Percentiles rank a stretch among this genome's conserved stretches.
Conservation (phyloP, 108 stramenopile species). For the Asterionellopsis glacialis region DNA sequence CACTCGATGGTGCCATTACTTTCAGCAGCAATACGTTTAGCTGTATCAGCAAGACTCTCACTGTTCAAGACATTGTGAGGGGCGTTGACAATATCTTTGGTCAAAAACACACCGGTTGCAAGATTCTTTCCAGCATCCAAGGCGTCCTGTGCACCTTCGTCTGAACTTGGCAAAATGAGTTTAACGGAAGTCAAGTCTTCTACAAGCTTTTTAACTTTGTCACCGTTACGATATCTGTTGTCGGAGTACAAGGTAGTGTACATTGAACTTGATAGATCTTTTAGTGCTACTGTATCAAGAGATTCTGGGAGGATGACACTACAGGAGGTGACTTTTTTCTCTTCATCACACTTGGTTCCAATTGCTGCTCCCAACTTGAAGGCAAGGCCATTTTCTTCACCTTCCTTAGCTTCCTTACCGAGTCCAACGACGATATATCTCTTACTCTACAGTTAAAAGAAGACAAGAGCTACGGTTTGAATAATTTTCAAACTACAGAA, state of each 20-base stretch:
- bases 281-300: constrained; percentile 4
- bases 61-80: constrained; percentile 96
- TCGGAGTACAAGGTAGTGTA: constrained; percentile 47
- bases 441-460: constrained; percentile 28
- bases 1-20: constrained; percentile 69
- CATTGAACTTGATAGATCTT: constrained; percentile 6
- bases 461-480: constrained; percentile 11
- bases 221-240: constrained; percentile 76
- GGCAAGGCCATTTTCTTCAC: constrained; percentile 21
- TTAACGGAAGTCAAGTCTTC: constrained; percentile 60
- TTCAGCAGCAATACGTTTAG: constrained; percentile 70
- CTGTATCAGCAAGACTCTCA: constrained; percentile 75
- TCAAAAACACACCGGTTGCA: constrained; percentile 57
- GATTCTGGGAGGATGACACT: constrained; percentile 48
- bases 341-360: constrained; percentile 59
- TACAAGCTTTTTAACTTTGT: constrained; percentile 58
- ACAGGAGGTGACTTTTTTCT: constrained; percentile 61
- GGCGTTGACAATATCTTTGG: constrained; percentile 94
- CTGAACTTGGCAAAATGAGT: constrained; percentile 35
- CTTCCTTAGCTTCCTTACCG: constrained; percentile 34
- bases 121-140: constrained; percentile 48
- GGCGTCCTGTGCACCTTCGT: constrained; percentile 25
- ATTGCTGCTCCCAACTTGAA: constrained; percentile 55
- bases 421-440: constrained; percentile 61
- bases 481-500: background rate